Percentiles rank a stretch among this genome's conserved stretches.
Evolutionary conservation across 306 rosid species (phyloP).

Genomic region (Cucumis melo): DNA sequence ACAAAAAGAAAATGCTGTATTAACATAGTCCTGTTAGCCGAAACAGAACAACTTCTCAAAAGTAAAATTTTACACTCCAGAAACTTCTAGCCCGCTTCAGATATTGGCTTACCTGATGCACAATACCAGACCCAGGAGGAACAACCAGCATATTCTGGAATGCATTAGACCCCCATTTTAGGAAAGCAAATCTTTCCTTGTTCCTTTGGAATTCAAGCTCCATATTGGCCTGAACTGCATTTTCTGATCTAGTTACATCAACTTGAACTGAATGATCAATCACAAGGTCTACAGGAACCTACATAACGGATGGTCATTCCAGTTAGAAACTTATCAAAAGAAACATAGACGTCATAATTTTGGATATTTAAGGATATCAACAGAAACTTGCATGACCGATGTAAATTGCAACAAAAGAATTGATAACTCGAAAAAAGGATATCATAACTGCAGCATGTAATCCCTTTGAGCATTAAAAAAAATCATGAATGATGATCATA

Average conservation of each 20-base stretch:
- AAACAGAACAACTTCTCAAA: neutral
- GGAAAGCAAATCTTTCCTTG: constrained; percentile 86
- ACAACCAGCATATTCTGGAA: constrained; percentile 86
- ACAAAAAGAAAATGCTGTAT: neutral
- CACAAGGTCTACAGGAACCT: constrained; percentile 97
- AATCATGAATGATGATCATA: neutral
- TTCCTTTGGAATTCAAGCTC: constrained; percentile 82
- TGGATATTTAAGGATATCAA: neutral
- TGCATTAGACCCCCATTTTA: constrained; percentile 89
- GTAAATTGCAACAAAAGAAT: neutral
- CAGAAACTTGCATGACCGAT: neutral
- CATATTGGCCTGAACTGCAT: constrained; percentile 88
- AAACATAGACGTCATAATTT: neutral
- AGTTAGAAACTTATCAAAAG: neutral
- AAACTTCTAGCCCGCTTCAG: constrained; percentile 5
- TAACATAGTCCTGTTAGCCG: neutral
- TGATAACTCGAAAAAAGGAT: neutral
- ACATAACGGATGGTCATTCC: constrained; percentile 15
- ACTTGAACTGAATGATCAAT: constrained; percentile 95
- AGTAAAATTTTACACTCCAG: neutral
- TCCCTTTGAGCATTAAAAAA: neutral
- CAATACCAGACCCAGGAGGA: constrained; percentile 95
- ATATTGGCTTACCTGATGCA: constrained; percentile 65
- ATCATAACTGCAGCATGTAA: neutral
- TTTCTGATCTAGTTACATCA: constrained; percentile 69